Base-by-base conservation (phyloP, 2,329 filamentous ascomycete genomes). In the Pseudopyrenochaeta lycopersici region DNA sequence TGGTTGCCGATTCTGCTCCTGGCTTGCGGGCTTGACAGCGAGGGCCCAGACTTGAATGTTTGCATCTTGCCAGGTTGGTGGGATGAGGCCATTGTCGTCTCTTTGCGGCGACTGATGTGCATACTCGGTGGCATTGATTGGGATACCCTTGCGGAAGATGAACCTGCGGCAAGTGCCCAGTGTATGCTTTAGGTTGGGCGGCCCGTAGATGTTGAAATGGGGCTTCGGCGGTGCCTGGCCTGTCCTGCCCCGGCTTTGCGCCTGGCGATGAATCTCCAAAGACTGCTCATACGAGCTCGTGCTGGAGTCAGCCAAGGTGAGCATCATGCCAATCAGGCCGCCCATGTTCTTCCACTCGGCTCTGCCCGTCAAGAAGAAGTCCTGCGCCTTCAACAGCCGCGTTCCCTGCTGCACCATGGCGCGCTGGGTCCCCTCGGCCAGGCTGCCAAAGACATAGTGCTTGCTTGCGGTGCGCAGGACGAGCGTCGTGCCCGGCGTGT, bases 1-100 rank as follows among this genome's bases (percentile, higher is more conserved):
- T 4, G 52, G 48, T 40, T 63, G 38, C 12, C 47, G 20, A 12
- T 63, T 52, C 4, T 30, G 21, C 10, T 54, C n/a, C 1, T 49
- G 46, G 7, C 20, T 39, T n/a, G 48, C n/a, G 10, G 77, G 78
- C 50, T 49, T 71, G 33, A 90, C 76, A 0, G 90, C 85, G 68
- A 98, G 82, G 40, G 91, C 88, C 94, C 94, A 98, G 1, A 97
- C 90, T 52, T 88, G 87, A 50, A 97, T 86, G 58, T 88, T 87
- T 10, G 85, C 81, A 72, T 98, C 94, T 52, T 85, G 75, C 84
- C 87, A 96, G 44, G 91, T 87, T 0, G 92, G 90, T 15, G 58
- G 53, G 56, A 74, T 75, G 27, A 79, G 73, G 40, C 74, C 73
- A 23, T 56, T 51, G 20, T 64, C 70, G 32, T 68, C 66, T 54